Conservation (phyloP, 2,329 filamentous ascomycete genomes). For the Akanthomyces dipterigenus region DNA sequence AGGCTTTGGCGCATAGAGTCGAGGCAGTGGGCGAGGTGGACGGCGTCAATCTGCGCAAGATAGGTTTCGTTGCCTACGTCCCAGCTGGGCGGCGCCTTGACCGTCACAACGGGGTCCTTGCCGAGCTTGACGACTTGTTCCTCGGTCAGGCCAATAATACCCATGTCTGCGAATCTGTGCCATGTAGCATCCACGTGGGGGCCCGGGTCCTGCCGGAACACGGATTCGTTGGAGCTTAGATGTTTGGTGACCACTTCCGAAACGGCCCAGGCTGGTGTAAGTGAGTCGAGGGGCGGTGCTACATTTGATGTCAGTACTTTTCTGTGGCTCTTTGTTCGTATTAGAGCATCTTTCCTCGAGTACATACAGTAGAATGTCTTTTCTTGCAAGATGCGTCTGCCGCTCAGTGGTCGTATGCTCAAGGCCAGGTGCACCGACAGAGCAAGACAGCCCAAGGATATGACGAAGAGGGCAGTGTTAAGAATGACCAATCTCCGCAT, state of each 20-base stretch:
- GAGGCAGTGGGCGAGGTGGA: conserved; percentile 5
- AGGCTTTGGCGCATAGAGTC: conserved; percentile 7
- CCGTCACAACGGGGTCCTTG: background rate
- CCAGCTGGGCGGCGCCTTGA: conserved; percentile 10
- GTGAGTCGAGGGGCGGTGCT: background rate
- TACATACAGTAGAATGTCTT: conserved; percentile 2
- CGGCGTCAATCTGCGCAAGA: background rate
- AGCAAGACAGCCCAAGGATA: background rate
- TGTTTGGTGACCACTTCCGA: background rate
- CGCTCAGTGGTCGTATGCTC: background rate
- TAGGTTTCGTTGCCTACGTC: conserved; percentile 3
- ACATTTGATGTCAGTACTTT: no score
- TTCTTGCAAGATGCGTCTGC: background rate
- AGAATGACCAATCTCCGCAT: background rate
- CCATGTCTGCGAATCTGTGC: conserved; percentile 3
- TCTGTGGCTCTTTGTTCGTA: background rate
- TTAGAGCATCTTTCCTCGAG: background rate
- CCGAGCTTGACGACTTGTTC: conserved; percentile 3
- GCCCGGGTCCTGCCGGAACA: conserved; percentile 8
- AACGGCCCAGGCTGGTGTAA: background rate
- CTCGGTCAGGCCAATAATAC: conserved; percentile 1
- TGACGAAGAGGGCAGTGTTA: background rate
- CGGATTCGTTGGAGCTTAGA: background rate
- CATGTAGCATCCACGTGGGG: conserved; percentile 3
- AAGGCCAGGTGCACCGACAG: background rate